A percentile compares a stretch with the other conserved stretches of the same genome.
These are phyloP conservation scores for Barnettozyma vustinii DNA, from an alignment of 805 yeast genomes.

Conservation along the genomic window DNA sequence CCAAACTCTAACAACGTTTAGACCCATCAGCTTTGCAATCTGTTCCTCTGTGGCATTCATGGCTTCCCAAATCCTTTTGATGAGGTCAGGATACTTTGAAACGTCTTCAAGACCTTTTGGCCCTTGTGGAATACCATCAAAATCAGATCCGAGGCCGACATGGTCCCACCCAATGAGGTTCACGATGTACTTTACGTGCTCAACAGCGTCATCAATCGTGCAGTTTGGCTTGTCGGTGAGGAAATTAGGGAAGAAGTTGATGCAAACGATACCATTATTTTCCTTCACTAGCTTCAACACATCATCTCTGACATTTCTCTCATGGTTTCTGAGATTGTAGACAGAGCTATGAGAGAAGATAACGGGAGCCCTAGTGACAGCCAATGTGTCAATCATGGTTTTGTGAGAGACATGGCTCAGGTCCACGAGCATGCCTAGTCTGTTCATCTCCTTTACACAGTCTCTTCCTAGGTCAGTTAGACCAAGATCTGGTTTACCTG, in stretches of 20 bases:
- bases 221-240: constrained; percentile 18
- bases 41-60: constrained; percentile 41
- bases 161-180: constrained; percentile 45
- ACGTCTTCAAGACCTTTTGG: constrained; percentile 51
- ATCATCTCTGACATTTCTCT: constrained; percentile 45
- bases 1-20: constrained; percentile 45
- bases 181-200: constrained; percentile 39
- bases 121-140: constrained; percentile 45
- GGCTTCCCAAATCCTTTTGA: constrained; percentile 29
- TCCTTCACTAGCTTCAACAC: constrained; percentile 33
- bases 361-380: constrained; percentile 39
- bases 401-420: constrained; percentile 42
- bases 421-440: constrained; percentile 50
- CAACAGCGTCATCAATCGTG: constrained; percentile 43
- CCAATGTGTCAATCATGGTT: constrained; percentile 42
- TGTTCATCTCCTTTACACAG: constrained; percentile 51
- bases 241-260: constrained; percentile 42
- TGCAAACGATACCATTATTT: constrained; percentile 43
- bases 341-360: constrained; percentile 47
- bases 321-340: constrained; percentile 34
- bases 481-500: constrained; percentile 41
- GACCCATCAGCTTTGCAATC: constrained; percentile 39
- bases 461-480: constrained; percentile 33
- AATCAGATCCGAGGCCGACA: constrained; percentile 48
- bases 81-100: constrained; percentile 47